phyloP scores from a whole-genome alignment of 116 monocot species.

The Posidonia oceanica region DNA sequence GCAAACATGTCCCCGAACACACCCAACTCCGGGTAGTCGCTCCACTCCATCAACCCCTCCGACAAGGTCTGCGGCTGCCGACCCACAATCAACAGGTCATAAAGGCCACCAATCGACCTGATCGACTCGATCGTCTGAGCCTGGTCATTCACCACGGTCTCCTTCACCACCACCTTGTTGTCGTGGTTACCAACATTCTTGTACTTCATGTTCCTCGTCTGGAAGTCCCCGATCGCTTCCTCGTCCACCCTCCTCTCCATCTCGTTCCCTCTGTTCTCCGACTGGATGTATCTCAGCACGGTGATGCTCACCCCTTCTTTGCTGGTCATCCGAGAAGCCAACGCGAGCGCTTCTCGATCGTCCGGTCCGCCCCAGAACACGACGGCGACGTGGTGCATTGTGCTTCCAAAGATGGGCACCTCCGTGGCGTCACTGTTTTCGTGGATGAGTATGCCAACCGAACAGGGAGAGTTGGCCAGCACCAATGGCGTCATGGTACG shows the following conservation, averaged over 20 bases:
- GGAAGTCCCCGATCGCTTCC: not conserved
- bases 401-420: not conserved
- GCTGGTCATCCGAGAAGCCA: constrained; percentile 33
- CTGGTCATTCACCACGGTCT: constrained; percentile 2
- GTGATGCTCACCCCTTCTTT: constrained; percentile 21
- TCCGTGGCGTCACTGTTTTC: not conserved
- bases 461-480: constrained; percentile 31
- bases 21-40: constrained; percentile 12
- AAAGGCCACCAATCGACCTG: not conserved
- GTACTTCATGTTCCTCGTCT: not conserved
- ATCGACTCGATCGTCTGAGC: not conserved
- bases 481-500: constrained; percentile 17
- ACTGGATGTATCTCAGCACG: constrained; percentile 7
- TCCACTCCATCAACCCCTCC: constrained; percentile 3
- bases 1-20: constrained; percentile 17
- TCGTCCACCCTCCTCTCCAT: constrained; percentile 4
- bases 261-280: not conserved
- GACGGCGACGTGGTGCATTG: constrained; percentile 17
- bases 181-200: not conserved
- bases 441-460: constrained; percentile 44
- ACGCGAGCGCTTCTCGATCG: constrained; percentile 49
- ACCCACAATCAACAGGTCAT: constrained; percentile 6
- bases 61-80: not conserved
- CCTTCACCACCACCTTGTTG: not conserved
- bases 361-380: constrained; percentile 56